These are phyloP conservation scores for Paxillus rubicundulus DNA, from an alignment of 768 basidiomycete genomes.

Conservation along the genomic window DNA sequence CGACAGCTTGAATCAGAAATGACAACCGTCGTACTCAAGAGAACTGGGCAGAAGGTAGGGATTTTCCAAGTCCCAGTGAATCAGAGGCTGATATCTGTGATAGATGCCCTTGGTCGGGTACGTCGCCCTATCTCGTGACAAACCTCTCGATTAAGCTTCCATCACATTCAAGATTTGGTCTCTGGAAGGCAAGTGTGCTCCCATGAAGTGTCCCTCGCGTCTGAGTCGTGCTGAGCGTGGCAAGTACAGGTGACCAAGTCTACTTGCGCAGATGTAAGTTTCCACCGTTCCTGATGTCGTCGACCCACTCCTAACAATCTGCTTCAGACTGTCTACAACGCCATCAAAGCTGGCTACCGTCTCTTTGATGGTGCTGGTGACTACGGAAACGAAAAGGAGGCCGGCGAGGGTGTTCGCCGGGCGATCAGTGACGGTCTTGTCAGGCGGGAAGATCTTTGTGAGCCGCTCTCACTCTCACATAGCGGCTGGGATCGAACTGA, in stretches of 20 bases:
- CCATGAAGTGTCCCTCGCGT: not conserved
- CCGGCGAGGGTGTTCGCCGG: slow-evolving; percentile 71
- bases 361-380: slow-evolving; percentile 85
- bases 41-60: slow-evolving; percentile 58
- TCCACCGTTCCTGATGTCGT: not conserved
- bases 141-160: slow-evolving; percentile 1
- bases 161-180: slow-evolving; percentile 50
- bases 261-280: slow-evolving; percentile 56
- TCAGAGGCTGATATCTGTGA: slow-evolving; percentile 1
- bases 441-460: slow-evolving; percentile 84
- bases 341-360: slow-evolving; percentile 84
- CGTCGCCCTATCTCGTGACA: slow-evolving; percentile 8
- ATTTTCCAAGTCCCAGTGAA: not conserved
- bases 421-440: slow-evolving; percentile 82
- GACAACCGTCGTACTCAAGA: slow-evolving; percentile 52
- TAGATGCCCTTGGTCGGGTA: slow-evolving; percentile 75
- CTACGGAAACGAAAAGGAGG: slow-evolving; percentile 88
- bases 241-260: slow-evolving; percentile 51
- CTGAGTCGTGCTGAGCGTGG: not conserved
- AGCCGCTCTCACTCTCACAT: slow-evolving; percentile 26
- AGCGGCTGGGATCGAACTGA: slow-evolving; percentile 1
- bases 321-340: slow-evolving; percentile 71
- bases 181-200: slow-evolving; percentile 57
- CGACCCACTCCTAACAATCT: slow-evolving; percentile 1
- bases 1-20: slow-evolving; percentile 30